Evolutionary conservation across 192 early-diverging fungal genomes (phyloP), one percentile per base, ranked within the genome.

Genomic region (Kappamyces sp.): DNA sequence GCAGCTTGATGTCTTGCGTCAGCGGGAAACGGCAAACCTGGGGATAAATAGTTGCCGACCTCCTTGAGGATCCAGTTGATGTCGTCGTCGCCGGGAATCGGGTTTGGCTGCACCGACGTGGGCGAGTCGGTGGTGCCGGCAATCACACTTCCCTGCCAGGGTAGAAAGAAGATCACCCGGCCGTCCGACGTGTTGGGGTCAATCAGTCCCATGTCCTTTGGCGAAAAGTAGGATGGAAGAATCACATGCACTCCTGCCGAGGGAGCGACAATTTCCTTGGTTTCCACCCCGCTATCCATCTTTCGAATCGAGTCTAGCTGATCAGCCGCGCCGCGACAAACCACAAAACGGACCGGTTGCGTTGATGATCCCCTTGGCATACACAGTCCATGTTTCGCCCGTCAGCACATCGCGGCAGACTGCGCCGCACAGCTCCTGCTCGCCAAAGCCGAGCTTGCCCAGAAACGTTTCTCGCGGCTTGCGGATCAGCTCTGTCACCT

Each of bases 151-250:
- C 94, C 94, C 69, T 94, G 88, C 94, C 94, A 98, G 3, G 94
- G 94, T 63, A 98, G 66, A 68, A 98, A 94, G 80, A 93, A 98
- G 55, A 98, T 93, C 33, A 98, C 93, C 62, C 94, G 87, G 1
- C 92, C 92, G 70, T 98, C 93, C 63, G 84, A 88, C 1, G 94
- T 98, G 15, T 82, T 77, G 10, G 94, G 94, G 71, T 98, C 94
- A 63, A 98, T 73, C 64, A 98, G 73, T 55, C 94, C 94, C 91
- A 95, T 94, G 71, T 90, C 86, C 36, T 87, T 76, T 47, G 93
- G 94, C 58, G 87, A 88, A 60, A 90, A 95, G 76, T 98, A 98
- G 76, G 85, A 90, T 43, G 94, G 94, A 63, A 98, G 79, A 58
- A 94, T 88, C 61, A 95, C 87, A 63, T 98, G 94, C 34, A 92